These are phyloP conservation scores for Botrytis galanthina DNA, from an alignment of 2,329 filamentous ascomycete genomes.

Conservation along the genomic window DNA sequence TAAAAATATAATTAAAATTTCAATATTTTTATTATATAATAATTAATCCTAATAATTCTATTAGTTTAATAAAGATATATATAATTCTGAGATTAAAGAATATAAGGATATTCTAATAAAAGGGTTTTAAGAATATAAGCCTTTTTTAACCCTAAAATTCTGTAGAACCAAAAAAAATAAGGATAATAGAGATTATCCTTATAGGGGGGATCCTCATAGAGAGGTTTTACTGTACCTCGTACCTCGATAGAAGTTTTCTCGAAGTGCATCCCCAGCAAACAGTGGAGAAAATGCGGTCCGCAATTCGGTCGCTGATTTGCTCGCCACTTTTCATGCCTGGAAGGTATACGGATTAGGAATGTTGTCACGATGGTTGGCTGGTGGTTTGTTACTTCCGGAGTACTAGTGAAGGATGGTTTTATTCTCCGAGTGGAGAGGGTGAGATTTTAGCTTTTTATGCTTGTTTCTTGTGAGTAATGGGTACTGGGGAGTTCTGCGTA, in stretches of 20 bases:
- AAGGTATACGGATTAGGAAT: not conserved
- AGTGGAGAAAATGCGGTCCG: not conserved
- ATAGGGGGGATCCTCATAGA: too few relatives aligned
- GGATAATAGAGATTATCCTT: too few relatives aligned
- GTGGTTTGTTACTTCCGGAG: not conserved
- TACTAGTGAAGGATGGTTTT: not conserved
- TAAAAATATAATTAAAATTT: too few relatives aligned
- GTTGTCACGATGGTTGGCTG: not conserved
- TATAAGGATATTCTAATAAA: too few relatives aligned
- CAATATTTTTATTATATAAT: too few relatives aligned
- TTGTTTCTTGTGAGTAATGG: not conserved
- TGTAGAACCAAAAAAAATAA: too few relatives aligned
- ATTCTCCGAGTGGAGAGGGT: not conserved
- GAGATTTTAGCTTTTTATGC: not conserved
- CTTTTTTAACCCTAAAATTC: too few relatives aligned
- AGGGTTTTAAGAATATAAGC: too few relatives aligned
- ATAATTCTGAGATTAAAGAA: too few relatives aligned
- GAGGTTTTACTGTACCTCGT: too few relatives aligned
- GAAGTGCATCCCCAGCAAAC: not conserved
- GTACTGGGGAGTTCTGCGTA: not conserved
- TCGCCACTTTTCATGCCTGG: not conserved
- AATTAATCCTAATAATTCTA: too few relatives aligned
- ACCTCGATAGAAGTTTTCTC: not conserved
- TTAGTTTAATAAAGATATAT: too few relatives aligned
- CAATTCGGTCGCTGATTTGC: not conserved